phyloP scores from a whole-genome alignment of 2,329 filamentous ascomycete genomes.

The Anthostomella pinea region DNA sequence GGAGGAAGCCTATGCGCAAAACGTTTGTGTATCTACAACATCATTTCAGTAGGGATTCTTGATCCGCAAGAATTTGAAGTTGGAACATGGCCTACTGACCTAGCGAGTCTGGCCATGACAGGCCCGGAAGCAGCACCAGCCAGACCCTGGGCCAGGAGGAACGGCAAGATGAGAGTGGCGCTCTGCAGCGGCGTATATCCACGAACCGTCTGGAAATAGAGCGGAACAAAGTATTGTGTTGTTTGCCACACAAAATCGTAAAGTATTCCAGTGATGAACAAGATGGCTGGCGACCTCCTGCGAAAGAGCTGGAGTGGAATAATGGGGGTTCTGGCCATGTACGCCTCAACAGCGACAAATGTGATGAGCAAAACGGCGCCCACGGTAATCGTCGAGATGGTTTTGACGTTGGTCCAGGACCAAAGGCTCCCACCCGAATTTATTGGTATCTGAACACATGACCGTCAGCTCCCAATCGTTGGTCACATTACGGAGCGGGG shows the following conservation, averaged over 20 bases:
- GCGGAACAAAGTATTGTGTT: slow-evolving; percentile 35
- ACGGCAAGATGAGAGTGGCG: slow-evolving; percentile 25
- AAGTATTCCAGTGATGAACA: slow-evolving; percentile 29
- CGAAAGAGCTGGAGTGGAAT: slow-evolving; percentile 19
- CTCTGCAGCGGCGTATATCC: slow-evolving; percentile 22
- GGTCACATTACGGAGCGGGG: no score
- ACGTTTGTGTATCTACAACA: not conserved
- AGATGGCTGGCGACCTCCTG: slow-evolving; percentile 10
- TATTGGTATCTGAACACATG: slow-evolving; percentile 25
- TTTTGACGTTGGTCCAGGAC: slow-evolving; percentile 16
- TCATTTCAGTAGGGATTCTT: no score
- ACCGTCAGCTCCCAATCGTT: no score
- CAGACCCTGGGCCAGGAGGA: no score
- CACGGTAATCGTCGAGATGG: no score
- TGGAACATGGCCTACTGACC: no score
- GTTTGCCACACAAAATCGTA: slow-evolving; percentile 50
- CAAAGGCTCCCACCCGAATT: slow-evolving; percentile 22
- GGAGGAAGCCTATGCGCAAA: not conserved
- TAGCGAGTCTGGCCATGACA: slow-evolving; percentile 20
- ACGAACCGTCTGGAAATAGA: slow-evolving; percentile 27
- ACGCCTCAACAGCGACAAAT: slow-evolving; percentile 17
- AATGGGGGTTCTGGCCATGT: slow-evolving; percentile 19
- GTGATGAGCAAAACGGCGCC: slow-evolving; percentile 16
- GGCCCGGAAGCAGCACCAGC: slow-evolving; percentile 20
- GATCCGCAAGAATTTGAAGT: no score